Evolutionary conservation across 306 rosid genomes (phyloP).

Genomic region (Fragaria iinumae): DNA sequence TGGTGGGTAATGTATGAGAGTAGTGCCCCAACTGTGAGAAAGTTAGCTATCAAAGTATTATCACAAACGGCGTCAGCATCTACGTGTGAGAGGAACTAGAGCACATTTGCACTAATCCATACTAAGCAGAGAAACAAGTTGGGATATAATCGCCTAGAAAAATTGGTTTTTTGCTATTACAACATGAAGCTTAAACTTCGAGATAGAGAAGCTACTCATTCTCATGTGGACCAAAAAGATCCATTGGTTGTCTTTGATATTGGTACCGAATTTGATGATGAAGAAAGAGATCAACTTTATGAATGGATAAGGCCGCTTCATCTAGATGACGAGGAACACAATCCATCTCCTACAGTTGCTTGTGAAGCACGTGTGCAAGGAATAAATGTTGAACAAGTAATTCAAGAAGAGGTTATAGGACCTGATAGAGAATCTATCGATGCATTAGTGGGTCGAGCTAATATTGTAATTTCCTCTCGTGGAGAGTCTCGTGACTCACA

Average conservation of each 20-base stretch:
- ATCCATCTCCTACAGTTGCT: neutral
- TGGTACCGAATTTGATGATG: neutral
- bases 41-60: neutral
- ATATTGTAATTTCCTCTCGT: neutral
- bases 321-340: neutral
- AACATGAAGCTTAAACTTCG: neutral
- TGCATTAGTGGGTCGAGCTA: neutral
- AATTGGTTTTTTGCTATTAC: neutral
- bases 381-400: neutral
- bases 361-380: neutral
- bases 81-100: neutral
- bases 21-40: neutral
- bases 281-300: neutral
- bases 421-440: neutral
- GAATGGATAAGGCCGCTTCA: neutral
- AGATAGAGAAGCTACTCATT: neutral
- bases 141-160: neutral
- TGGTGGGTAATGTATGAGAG: neutral
- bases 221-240: neutral
- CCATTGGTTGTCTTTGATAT: neutral
- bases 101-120: neutral
- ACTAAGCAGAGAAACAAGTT: neutral
- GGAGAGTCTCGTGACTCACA: neutral
- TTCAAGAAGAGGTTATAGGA: neutral
- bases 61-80: neutral